Evolutionary conservation across 306 rosid species (phyloP), one percentile per base, ranked within the genome.

Genomic region (Begonia peltatifolia): DNA sequence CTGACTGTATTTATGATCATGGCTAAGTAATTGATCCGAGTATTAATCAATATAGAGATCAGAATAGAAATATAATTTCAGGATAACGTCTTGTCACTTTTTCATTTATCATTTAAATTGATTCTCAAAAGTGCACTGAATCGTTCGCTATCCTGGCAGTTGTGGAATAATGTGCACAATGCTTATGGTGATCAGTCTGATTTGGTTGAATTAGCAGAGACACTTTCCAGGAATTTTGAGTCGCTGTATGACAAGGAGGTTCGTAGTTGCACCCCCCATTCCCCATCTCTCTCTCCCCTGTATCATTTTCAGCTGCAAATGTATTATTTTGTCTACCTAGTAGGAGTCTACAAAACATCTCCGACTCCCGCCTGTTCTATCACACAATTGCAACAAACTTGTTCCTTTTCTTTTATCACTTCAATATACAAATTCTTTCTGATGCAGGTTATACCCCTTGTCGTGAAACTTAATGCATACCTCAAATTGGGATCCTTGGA

Each of bases 121-220:
- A 30, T 30, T 30, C 38, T 30, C 38, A 30, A 5, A 7, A 30
- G 38, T 5, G 38, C 9, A 30, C 38, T 30, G 38, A 30, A 2
- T 3, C 38, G 38, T 62, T 41, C 36, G 43, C 63, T 73, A 59
- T 56, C 47, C 46, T 74, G 75, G 76, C 96, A 92, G 99, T 73
- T 92, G 35, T 92, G 99, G 99, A 81, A 74, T 65, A 81, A 65
- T 77, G 73, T 92, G 53, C 87, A 66, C 53, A 75, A 68, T 79
- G 99, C 93, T 57, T 92, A 73, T 70, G 84, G 76, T 14, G 99
- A 92, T 70, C 88, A 92, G 73, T 70, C 87, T 70, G 99, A 86
- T 61, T 77, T 81, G 69, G 76, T 79, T 58, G 99, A 83, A 60
- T 68, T 92, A 75, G 94, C 89, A 51, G 99, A 86, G 25, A 73